Evolutionary conservation across 345 rosid species (phyloP).

Genomic region (Jatropha curcas): DNA sequence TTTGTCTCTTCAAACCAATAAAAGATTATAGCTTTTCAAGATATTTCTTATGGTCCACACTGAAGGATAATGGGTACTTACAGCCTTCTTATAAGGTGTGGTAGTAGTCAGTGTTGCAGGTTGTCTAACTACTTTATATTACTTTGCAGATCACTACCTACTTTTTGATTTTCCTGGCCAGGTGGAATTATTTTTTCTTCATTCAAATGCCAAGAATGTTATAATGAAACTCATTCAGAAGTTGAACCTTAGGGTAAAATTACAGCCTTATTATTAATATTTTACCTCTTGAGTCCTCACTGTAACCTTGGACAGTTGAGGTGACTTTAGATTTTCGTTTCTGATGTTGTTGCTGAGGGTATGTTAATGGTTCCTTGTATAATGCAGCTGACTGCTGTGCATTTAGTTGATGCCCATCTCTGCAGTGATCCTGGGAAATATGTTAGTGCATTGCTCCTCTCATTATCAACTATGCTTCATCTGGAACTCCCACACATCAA

Average conservation of each 20-base stretch:
- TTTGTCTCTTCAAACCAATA: background rate
- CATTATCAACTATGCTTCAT: constrained; percentile 89
- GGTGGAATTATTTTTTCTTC: constrained; percentile 88
- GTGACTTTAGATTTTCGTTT: constrained; percentile 9
- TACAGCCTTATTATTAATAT: background rate
- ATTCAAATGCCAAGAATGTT: constrained; percentile 71
- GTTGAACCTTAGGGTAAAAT: constrained; percentile 75
- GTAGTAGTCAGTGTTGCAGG: background rate
- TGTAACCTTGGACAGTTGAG: background rate
- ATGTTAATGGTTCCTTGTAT: constrained; percentile 23
- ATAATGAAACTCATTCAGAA: constrained; percentile 73
- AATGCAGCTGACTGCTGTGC: constrained; percentile 82
- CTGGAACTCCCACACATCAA: constrained; percentile 89
- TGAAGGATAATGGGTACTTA: no score
- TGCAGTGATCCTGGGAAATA: constrained; percentile 88
- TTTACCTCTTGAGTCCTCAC: background rate
- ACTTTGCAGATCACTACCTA: constrained; percentile 83
- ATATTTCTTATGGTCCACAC: background rate
- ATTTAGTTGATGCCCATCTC: constrained; percentile 83
- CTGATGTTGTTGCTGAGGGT: constrained; percentile 13
- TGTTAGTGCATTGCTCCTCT: constrained; percentile 76
- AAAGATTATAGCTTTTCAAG: background rate
- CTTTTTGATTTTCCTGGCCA: constrained; percentile 98
- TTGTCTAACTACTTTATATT: constrained; percentile 19
- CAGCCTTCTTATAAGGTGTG: background rate